Base-by-base conservation (phyloP, 805 yeast species). In the Metschnikowia rubicola region DNA sequence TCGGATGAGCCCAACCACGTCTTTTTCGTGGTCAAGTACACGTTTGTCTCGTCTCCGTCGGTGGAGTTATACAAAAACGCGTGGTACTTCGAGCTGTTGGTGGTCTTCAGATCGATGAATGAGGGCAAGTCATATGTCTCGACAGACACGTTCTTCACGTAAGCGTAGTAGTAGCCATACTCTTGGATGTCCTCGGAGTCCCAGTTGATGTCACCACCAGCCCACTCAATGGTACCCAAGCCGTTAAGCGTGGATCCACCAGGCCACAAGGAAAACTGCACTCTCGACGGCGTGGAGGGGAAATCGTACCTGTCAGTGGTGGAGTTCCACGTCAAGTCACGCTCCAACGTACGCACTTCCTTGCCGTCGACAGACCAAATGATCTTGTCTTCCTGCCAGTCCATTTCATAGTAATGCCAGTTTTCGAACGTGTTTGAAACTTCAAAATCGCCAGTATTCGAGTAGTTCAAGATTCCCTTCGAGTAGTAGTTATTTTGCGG, bases 151-250 rank as follows among this genome's bases (percentile, higher is more conserved):
- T 77, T 74, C 58, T 82, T 73, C 39, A 91, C 58, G 48, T 78
- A 74, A 28, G 86, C 83, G 63, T 81, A 88, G 70, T 79, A 84
- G 71, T 90, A 91, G n/a, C 97, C 97, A 43, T 83, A 79, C 47
- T 85, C 71, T 50, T 73, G 59, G 48, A 90, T 78, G 66, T 89
- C 97, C 3, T 73, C 63, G 11, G 91, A 77, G 64, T 84, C 67
- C 97, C 97, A 91, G 70, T 88, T 74, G 51, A 91, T 81, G 29
- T 53, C 72, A 69, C 97, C 97, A 68, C 96, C 96, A 33, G 96
- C 87, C 91, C 91, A 90, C 47, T 75, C 85, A 51, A 79, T 73
- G 11, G 90, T 84, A 73, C 91, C 91, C 28, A 59, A 53, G 19
- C 77, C 79, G 58, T 75, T 77, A 30, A 72, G 58, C 9, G 76